A percentile compares a stretch with the other conserved stretches of the same genome.
Evolutionary conservation across 2,329 filamentous ascomycete genomes (phyloP).

Genomic region (Ophiosphaerella narmari): DNA sequence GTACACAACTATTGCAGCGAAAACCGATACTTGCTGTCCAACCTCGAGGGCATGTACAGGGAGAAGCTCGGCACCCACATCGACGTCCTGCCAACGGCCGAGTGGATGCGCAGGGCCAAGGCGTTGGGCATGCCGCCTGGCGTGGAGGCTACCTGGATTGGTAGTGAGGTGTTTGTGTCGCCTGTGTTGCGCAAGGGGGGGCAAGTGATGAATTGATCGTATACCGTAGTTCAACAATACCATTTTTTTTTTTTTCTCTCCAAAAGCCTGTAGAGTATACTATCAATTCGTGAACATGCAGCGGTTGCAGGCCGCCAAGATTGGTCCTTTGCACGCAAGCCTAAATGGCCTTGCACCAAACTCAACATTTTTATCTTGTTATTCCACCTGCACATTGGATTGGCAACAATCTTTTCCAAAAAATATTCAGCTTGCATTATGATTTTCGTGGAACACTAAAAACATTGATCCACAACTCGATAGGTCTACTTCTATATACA

Average conservation of each 20-base stretch:
- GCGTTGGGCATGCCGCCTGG: constrained; percentile 13
- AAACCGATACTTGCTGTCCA: constrained; percentile 10
- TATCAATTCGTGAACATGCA: too few species aligned
- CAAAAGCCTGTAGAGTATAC: too few species aligned
- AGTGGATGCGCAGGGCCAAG: constrained; percentile 17
- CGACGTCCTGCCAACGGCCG: constrained; percentile 11
- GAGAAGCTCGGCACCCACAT: constrained; percentile 12
- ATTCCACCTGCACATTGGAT: not conserved
- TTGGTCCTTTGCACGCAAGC: not conserved
- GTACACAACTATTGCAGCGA: constrained; percentile 18
- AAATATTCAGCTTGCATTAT: not conserved
- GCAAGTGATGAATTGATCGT: not conserved
- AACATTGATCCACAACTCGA: not conserved
- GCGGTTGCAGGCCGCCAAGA: not conserved
- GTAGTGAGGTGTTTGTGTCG: constrained; percentile 17
- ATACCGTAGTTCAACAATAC: too few species aligned
- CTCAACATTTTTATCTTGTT: not conserved
- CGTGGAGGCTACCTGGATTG: constrained; percentile 14
- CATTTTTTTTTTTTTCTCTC: too few species aligned
- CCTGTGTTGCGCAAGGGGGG: constrained; percentile 14
- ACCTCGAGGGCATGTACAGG: constrained; percentile 14
- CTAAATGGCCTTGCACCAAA: not conserved
- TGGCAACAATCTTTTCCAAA: not conserved
- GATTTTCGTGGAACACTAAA: constrained; percentile 3
- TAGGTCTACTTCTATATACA: not conserved